Evolutionary conservation across 2,329 filamentous ascomycete species (phyloP), one percentile per base, ranked within the genome.

Genomic region (Phyllosticta citribraziliensis): DNA sequence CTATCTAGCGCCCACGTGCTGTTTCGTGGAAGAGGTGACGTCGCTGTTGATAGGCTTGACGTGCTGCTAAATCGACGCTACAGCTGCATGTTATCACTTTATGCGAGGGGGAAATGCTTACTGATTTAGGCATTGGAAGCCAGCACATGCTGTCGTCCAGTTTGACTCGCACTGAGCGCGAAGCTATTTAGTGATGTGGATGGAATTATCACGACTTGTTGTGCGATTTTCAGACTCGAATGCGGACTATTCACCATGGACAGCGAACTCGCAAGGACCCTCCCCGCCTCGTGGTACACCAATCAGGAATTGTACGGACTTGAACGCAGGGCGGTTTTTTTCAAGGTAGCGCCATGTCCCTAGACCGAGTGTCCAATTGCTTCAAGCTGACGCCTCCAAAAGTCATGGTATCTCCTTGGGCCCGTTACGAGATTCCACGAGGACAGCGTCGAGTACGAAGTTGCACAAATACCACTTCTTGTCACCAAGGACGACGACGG

Each of bases 381-480:
- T 24, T 22, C 17, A 8, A 25, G 10, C n/a, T 62, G 20, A 63
- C 53, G 51, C 47, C 20, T 54, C 30, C 20, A 14, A 52, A 55
- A 80, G 78, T 75, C 78, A 40, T 82, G 79, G 80, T 80, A 81
- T 68, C 71, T 82, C 25, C 72, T 82, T 1, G 80, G 80, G 1
- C 80, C 80, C 0, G 73, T 81, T n/a, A 81, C 79, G 14, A 71
- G 76, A 55, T 82, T 82, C 64, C 69, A 74, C 56, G 58, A 70
- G 72, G 56, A 58, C 20, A 24, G 14, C 19, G 73, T 81, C 25
- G 68, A 72, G 5, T 82, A 82, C 67, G 80, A 82, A 62, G 74
- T 82, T 61, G 79, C 79, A 1, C 78, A 80, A 65, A 71, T 78
- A 20, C 69, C 72, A 0, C 65, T 81, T 22, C 52, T 51, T 24